A percentile compares a stretch with the other conserved stretches of the same genome.
phyloP scores from a whole-genome alignment of 1,284 basidiomycete species.

The Ganoderma sinense region DNA sequence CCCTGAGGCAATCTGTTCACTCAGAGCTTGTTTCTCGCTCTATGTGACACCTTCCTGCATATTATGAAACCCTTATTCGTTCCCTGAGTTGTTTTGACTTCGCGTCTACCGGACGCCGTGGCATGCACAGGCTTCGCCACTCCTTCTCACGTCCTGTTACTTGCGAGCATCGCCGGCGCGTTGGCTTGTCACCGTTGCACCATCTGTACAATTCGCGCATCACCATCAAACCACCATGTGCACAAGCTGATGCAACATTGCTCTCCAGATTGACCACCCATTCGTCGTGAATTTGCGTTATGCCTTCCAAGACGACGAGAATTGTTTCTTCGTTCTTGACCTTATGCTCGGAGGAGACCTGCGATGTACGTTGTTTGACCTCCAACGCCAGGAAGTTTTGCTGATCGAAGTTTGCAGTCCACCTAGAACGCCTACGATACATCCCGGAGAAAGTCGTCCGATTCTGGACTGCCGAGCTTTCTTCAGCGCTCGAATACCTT shows the following conservation, averaged over 20 bases:
- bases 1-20: not conserved
- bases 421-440: conserved; percentile 82
- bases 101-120: conserved; percentile 1
- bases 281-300: conserved; percentile 96
- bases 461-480: conserved; percentile 92
- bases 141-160: conserved; percentile 1
- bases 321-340: conserved; percentile 97
- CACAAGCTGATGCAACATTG: conserved; percentile 5
- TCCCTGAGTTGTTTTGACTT: not conserved
- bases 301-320: conserved; percentile 98
- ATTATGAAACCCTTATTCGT: not conserved
- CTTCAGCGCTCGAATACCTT: conserved; percentile 87
- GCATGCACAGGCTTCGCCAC: not conserved
- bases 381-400: not conserved
- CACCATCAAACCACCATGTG: conserved; percentile 5
- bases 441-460: conserved; percentile 85
- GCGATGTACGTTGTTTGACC: conserved; percentile 68
- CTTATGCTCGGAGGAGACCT: conserved; percentile 97
- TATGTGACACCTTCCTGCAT: conserved; percentile 6
- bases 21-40: not conserved
- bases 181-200: not conserved
- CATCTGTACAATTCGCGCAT: not conserved
- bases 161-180: not conserved
- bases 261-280: conserved; percentile 86
- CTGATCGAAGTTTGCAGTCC: conserved; percentile 62